Evolutionary conservation across 2,329 filamentous ascomycete genomes (phyloP).

Genomic region (Teratosphaeria viscida): DNA sequence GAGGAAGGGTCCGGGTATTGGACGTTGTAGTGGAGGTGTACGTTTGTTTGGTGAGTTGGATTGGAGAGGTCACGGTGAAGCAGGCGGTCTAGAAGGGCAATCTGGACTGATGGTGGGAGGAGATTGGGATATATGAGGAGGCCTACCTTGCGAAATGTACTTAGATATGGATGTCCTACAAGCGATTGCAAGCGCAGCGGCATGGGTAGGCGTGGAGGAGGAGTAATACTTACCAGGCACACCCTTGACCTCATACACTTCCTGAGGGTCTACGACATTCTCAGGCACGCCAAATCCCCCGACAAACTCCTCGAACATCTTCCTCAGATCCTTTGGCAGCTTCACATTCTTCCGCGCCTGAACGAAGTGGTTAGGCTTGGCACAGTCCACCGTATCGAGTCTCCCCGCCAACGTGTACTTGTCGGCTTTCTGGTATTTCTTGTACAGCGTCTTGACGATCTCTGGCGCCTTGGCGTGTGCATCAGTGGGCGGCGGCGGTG

Average conservation of each 20-base stretch:
- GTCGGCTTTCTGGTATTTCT: conserved; percentile 56
- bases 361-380: not conserved
- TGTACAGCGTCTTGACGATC: conserved; percentile 60
- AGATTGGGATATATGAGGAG: conserved; percentile 68
- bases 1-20: conserved; percentile 43
- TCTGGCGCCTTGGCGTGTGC: conserved; percentile 70
- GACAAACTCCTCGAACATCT: conserved; percentile 11
- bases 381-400: conserved; percentile 8
- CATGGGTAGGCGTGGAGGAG: not conserved
- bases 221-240: conserved; percentile 52
- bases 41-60: conserved; percentile 69
- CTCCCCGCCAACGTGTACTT: conserved; percentile 36
- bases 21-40: conserved; percentile 72
- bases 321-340: not conserved
- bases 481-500: conserved; percentile 41
- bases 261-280: not conserved
- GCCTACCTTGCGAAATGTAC: conserved; percentile 37
- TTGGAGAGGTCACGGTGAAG: conserved; percentile 69
- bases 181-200: not conserved
- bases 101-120: conserved; percentile 59
- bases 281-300: not conserved
- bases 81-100: conserved; percentile 58
- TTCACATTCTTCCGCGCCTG: conserved; percentile 5
- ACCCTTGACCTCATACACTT: conserved; percentile 48
- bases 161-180: not conserved